Percentiles rank a stretch among this genome's conserved stretches.
phyloP scores from a whole-genome alignment of 129 eudicot species.

The Apium graveolens region DNA sequence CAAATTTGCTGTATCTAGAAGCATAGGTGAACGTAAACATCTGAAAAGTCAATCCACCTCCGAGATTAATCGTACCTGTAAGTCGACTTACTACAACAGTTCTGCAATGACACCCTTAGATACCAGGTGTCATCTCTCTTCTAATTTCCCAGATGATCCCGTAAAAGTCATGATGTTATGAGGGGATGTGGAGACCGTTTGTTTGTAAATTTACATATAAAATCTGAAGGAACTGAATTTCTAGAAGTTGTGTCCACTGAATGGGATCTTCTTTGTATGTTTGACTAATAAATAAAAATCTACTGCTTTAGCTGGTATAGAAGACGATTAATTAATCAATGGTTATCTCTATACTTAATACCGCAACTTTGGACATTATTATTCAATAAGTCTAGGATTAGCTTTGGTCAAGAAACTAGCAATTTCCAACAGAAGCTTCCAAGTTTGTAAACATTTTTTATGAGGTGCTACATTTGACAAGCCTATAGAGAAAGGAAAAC shows the following conservation, averaged over 20 bases:
- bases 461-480: background rate
- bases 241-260: background rate
- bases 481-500: background rate
- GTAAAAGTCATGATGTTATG: background rate
- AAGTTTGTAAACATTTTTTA: background rate
- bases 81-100: background rate
- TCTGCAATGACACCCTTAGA: background rate
- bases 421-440: conserved; percentile 41
- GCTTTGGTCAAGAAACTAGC: conserved; percentile 6
- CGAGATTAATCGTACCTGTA: conserved; percentile 9
- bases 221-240: background rate
- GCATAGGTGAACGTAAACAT: conserved; percentile 22
- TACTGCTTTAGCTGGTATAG: background rate
- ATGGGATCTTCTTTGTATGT: background rate
- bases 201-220: background rate
- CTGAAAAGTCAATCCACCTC: conserved; percentile 18
- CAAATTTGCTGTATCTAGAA: conserved; percentile 6
- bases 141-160: background rate
- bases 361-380: background rate
- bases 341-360: background rate
- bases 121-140: no score
- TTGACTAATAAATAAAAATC: background rate
- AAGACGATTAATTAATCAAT: no score
- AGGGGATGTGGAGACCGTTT: background rate
- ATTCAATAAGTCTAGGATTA: background rate